Evolutionary conservation across 148 eudicot species (phyloP).

Genomic region (Rhododendron molle): DNA sequence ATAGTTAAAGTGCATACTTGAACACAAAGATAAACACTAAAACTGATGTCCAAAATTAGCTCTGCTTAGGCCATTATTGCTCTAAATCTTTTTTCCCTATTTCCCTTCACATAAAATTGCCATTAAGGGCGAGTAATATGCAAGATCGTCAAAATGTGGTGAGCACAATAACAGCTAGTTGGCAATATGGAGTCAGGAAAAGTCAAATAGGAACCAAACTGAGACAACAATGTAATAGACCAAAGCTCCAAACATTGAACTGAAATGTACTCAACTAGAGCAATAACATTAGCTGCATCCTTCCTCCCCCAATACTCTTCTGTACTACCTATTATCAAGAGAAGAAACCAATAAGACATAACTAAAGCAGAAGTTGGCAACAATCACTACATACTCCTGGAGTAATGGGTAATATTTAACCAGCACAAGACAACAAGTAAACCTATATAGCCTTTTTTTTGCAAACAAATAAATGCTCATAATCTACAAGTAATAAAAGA

Average conservation of each 20-base stretch:
- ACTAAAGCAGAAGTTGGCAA: background rate
- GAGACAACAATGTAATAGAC: background rate
- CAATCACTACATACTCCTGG: background rate
- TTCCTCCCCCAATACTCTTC: conserved; percentile 74
- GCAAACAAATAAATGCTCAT: background rate
- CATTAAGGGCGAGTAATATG: background rate
- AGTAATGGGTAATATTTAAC: background rate
- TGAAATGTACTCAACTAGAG: conserved; percentile 44
- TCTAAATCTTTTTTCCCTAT: background rate
- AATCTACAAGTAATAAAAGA: background rate
- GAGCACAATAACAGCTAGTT: background rate
- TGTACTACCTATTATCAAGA: conserved; percentile 66
- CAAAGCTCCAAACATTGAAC: background rate
- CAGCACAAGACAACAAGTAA: background rate
- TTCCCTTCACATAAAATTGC: background rate
- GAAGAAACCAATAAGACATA: conserved; percentile 22
- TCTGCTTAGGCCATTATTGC: background rate
- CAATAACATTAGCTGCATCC: conserved; percentile 83
- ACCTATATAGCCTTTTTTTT: background rate
- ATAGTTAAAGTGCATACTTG: background rate
- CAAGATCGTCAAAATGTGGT: background rate
- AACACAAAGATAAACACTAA: background rate
- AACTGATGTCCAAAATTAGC: background rate
- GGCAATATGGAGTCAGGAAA: background rate
- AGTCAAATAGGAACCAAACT: background rate